Percentiles rank a stretch among this genome's conserved stretches.
These are phyloP conservation scores for Backusella mclennaniae DNA, from an alignment of 192 early-diverging fungal genomes.

Conservation along the genomic window DNA sequence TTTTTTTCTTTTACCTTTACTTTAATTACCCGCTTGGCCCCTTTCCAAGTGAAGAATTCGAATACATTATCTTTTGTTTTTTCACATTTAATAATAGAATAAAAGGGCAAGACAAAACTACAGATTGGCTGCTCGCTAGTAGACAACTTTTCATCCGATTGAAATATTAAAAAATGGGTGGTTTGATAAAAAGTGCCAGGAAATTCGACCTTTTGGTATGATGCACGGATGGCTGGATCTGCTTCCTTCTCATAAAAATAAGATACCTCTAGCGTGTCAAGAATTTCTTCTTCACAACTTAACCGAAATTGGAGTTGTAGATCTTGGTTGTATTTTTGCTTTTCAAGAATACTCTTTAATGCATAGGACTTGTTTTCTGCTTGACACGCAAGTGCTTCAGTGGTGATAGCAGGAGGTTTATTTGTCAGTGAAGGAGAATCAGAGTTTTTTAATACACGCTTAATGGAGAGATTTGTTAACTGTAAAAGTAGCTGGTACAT, in stretches of 20 bases:
- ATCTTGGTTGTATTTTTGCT: slow-evolving; percentile 72
- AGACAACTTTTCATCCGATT: slow-evolving; percentile 57
- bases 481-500: slow-evolving; percentile 92
- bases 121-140: slow-evolving; percentile 50
- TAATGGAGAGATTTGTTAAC: slow-evolving; percentile 83
- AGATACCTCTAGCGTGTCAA: slow-evolving; percentile 52
- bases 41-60: slow-evolving; percentile 86
- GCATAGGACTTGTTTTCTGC: slow-evolving; percentile 40
- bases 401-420: not conserved
- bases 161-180: slow-evolving; percentile 82
- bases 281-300: slow-evolving; percentile 70
- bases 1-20: slow-evolving; percentile 36
- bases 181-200: slow-evolving; percentile 82
- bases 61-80: slow-evolving; percentile 70
- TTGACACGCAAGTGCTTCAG: not conserved
- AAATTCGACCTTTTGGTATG: slow-evolving; percentile 23
- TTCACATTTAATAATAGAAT: slow-evolving; percentile 89
- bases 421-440: not conserved
- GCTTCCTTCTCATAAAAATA: slow-evolving; percentile 7
- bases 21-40: slow-evolving; percentile 81
- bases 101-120: slow-evolving; percentile 82
- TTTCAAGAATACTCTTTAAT: slow-evolving; percentile 59
- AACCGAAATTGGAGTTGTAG: slow-evolving; percentile 81
- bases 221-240: not conserved
- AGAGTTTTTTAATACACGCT: slow-evolving; percentile 76